A percentile compares a stretch with the other conserved stretches of the same genome.
Evolutionary conservation across 768 basidiomycete species (phyloP).

Genomic region (Suillus decipiens): DNA sequence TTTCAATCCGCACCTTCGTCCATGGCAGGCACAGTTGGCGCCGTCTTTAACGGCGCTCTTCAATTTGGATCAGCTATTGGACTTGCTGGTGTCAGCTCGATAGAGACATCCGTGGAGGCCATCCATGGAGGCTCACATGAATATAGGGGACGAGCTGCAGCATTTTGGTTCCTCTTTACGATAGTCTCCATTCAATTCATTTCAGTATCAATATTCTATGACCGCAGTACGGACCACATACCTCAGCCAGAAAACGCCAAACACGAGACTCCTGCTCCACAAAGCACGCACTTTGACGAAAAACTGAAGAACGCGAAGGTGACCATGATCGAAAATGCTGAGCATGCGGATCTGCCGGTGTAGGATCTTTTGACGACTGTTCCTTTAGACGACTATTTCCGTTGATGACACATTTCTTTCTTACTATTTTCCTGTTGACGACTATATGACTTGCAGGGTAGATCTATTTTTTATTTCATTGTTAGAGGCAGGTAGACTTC

Average conservation of each 20-base stretch:
- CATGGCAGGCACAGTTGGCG: conserved; percentile 57
- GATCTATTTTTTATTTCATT: too few species aligned
- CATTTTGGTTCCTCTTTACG: conserved; percentile 33
- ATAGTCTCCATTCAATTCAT: too few species aligned
- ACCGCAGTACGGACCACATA: conserved; percentile 17
- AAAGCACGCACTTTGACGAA: not conserved
- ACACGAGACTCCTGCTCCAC: not conserved
- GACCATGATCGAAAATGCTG: not conserved
- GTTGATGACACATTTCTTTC: not conserved
- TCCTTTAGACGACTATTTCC: not conserved
- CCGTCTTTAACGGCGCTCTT: conserved; percentile 51
- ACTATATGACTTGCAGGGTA: not conserved
- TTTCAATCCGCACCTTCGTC: conserved; percentile 48
- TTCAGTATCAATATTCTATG: conserved; percentile 19
- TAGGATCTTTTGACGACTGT: not conserved
- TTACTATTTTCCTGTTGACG: not conserved
- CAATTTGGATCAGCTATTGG: conserved; percentile 32
- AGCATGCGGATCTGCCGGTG: too few species aligned
- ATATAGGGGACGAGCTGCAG: conserved; percentile 45
- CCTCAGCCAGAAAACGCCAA: conserved; percentile 4
- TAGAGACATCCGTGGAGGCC: conserved; percentile 45
- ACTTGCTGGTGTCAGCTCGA: conserved; percentile 49
- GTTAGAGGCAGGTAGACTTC: not conserved
- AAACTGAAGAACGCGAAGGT: not conserved
- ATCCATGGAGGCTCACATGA: conserved; percentile 30